Conservation (phyloP, 371 early-diverging fungal genomes). For the Mucor racemosus region DNA sequence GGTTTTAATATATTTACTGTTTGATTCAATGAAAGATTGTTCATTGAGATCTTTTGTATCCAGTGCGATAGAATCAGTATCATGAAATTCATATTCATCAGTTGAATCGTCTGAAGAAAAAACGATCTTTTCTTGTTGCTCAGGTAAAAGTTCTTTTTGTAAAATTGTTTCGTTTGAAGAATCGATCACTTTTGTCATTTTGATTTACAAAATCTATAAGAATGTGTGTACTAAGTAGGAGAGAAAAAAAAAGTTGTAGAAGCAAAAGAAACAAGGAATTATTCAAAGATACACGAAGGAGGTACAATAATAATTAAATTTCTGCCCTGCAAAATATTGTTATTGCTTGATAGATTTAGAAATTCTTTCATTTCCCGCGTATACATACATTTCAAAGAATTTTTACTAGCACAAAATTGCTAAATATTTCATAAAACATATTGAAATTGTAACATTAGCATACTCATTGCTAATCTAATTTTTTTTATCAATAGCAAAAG, state of each 20-base stretch:
- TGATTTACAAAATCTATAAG: background rate
- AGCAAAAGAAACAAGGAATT: background rate
- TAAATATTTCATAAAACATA: no score
- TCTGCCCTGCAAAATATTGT: background rate
- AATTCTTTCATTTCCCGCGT: no score
- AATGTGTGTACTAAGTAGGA: background rate
- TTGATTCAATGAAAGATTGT: background rate
- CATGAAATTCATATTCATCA: constrained; percentile 17
- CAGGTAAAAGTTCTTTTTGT: constrained; percentile 10
- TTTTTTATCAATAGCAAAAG: no score
- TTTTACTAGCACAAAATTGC: no score
- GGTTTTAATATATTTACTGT: background rate
- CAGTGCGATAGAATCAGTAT: background rate
- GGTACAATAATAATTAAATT: constrained; percentile 4
- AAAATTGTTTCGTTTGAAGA: background rate
- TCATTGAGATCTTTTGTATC: background rate
- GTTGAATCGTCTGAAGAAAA: constrained; percentile 20
- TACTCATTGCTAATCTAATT: no score
- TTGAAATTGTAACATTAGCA: no score
- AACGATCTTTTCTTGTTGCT: constrained; percentile 9
- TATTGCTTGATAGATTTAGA: background rate
- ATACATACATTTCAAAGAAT: no score
- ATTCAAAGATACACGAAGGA: constrained; percentile 10
- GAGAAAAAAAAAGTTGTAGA: background rate
- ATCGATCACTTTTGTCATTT: background rate